Evolutionary conservation across 2,329 filamentous ascomycete genomes (phyloP), one percentile per base, ranked within the genome.

Genomic region (Nakataea oryzae): DNA sequence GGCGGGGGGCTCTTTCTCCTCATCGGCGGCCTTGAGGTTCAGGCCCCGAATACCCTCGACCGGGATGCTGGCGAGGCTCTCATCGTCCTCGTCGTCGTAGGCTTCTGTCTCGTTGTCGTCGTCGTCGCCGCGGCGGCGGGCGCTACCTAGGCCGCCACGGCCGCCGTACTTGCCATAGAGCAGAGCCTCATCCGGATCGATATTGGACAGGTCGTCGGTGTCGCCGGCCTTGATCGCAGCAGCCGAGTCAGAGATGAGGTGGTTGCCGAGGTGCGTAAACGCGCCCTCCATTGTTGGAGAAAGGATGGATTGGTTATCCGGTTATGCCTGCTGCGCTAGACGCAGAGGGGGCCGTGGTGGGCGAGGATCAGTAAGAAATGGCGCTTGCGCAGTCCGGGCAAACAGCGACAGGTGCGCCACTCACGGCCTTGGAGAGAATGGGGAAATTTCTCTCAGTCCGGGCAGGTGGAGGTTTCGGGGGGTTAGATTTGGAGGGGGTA

Each of bases 41-140:
- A 86, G 72, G 60, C 86, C 88, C 69, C 86, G 87, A 73, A 88
- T 80, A 58, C 88, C 90, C 67, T 91, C 91, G 32, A 92, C 84
- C 11, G 91, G 86, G 68, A 90, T 87, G 72, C 92, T 97, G 56
- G 89, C 88, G 72, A 96, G 70, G 69, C 84, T 88, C 73, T 87
- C 85, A 64, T 81, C 82, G 64, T 96, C 90, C 65, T 97, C 93
- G 66, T 95, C 90, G 67, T 92, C 90, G 69, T 89, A 88, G 58
- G 82, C 84, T 69, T 96, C 91, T 54, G 89, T 91, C 70, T 90
- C 89, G 68, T 96, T 93, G 71, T 96, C 93, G 67, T 96, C 93
- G 71, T 96, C 90, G 70, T 92, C 92, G 70, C 89, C 86, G 72
- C 88, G 84, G 64, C 76, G 73, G 58, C 74, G 70, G 62, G 74